phyloP scores from a whole-genome alignment of 768 basidiomycete genomes.

The Boletus rubescentipes region DNA sequence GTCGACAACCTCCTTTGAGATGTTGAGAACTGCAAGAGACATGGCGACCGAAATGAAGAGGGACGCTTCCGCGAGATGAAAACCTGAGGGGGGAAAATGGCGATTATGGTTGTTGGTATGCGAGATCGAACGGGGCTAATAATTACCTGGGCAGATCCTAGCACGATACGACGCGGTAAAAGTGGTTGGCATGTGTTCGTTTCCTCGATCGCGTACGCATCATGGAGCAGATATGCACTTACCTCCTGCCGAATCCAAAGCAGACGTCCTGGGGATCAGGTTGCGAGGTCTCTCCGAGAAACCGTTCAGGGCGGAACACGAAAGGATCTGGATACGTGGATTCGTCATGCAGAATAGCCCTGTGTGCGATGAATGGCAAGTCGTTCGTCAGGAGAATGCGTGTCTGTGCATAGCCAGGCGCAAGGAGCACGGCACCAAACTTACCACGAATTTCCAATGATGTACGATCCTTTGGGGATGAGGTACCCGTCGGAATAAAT shows the following conservation, averaged over 20 bases:
- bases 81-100: slow-evolving; percentile 13
- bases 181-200: background rate
- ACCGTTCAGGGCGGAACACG: slow-evolving; percentile 37
- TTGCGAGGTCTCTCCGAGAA: slow-evolving; percentile 21
- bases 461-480: slow-evolving; percentile 25
- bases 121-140: background rate
- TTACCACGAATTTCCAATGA: slow-evolving; percentile 25
- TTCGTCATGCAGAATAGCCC: slow-evolving; percentile 56
- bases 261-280: slow-evolving; percentile 15
- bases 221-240: background rate
- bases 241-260: slow-evolving; percentile 35
- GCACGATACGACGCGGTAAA: background rate
- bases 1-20: slow-evolving; percentile 41
- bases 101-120: background rate
- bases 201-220: too few species aligned
- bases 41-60: slow-evolving; percentile 30
- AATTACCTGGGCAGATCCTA: slow-evolving; percentile 25
- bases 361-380: slow-evolving; percentile 14
- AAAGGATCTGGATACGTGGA: slow-evolving; percentile 35
- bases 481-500: slow-evolving; percentile 10
- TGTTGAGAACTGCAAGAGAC: slow-evolving; percentile 47
- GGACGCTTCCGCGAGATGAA: slow-evolving; percentile 27
- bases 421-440: slow-evolving; percentile 3
- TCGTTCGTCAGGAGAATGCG: background rate
- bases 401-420: slow-evolving; percentile 4